phyloP scores from a whole-genome alignment of 208 protist species.

The Wallacemonas sp. region DNA sequence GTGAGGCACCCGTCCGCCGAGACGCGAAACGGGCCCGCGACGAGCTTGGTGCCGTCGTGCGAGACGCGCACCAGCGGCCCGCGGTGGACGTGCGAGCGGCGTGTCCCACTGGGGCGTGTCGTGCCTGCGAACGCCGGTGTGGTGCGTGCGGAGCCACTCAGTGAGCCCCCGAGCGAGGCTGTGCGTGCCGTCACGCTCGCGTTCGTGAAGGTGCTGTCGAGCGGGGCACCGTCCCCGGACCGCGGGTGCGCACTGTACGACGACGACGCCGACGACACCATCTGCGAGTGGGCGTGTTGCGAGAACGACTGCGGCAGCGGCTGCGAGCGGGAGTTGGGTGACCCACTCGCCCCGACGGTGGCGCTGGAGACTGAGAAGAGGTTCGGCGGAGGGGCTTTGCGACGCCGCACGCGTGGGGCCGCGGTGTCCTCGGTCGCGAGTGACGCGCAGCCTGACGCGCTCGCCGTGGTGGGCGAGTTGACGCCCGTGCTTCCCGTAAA shows the following conservation, averaged over 20 bases:
- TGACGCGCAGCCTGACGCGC: too few relatives aligned
- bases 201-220: background rate
- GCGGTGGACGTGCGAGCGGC: background rate
- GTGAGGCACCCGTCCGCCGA: conserved; percentile 73
- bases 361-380: background rate
- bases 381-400: background rate
- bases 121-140: too few relatives aligned
- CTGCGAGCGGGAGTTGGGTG: background rate
- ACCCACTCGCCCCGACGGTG: background rate
- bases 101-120: background rate
- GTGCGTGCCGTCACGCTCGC: too few relatives aligned
- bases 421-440: background rate
- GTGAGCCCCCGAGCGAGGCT: too few relatives aligned
- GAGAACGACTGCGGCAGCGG: background rate
- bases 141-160: too few relatives aligned
- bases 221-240: background rate
- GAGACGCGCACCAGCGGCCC: conserved; percentile 50
- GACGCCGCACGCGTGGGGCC: background rate
- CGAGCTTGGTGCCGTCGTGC: conserved; percentile 51
- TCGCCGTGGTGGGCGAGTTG: too few relatives aligned
- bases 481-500: too few relatives aligned
- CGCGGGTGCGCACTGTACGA: background rate
- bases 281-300: background rate
- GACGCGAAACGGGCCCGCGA: conserved; percentile 79
- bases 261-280: background rate